These are phyloP conservation scores for Trichosporon coremiiforme DNA, from an alignment of 1,284 basidiomycete genomes.

Conservation along the genomic window DNA sequence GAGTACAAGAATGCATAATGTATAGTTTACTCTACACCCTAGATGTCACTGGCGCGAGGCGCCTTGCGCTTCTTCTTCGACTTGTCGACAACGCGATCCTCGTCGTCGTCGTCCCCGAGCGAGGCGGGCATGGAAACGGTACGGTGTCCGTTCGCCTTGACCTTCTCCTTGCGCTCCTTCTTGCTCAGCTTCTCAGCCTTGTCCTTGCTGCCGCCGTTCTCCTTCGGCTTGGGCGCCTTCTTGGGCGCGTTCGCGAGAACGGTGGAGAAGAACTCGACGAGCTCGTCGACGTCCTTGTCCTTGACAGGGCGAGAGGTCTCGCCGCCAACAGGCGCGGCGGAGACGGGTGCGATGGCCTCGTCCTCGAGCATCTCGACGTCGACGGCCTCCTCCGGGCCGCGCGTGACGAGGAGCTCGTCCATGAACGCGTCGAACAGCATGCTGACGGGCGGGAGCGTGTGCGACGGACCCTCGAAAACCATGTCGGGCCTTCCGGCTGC, in stretches of 20 bases:
- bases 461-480: conserved; percentile 72
- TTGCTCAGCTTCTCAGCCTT: conserved; percentile 24
- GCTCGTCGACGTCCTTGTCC: conserved; percentile 30
- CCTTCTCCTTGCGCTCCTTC: conserved; percentile 27
- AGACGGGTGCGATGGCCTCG: neutral
- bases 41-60: conserved; percentile 27
- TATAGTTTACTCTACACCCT: conserved; percentile 21
- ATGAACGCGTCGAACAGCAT: conserved; percentile 74
- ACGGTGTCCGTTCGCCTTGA: conserved; percentile 20
- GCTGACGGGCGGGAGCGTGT: conserved; percentile 76
- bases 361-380: conserved; percentile 20
- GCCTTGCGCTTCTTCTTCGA: conserved; percentile 33
- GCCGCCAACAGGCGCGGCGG: conserved; percentile 16
- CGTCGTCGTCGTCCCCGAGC: neutral
- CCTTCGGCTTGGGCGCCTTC: conserved; percentile 18
- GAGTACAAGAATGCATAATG: conserved; percentile 20
- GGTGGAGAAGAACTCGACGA: conserved; percentile 27
- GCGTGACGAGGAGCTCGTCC: conserved; percentile 62
- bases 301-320: conserved; percentile 25
- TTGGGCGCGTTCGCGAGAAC: conserved; percentile 21
- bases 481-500: conserved; percentile 47
- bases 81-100: conserved; percentile 10
- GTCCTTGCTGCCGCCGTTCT: neutral
- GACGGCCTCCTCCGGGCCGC: conserved; percentile 11
- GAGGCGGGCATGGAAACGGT: conserved; percentile 1